Percentiles rank a stretch among this genome's conserved stretches.
Evolutionary conservation across 2,329 filamentous ascomycete genomes (phyloP).

Genomic region (Xylaria arbuscula): DNA sequence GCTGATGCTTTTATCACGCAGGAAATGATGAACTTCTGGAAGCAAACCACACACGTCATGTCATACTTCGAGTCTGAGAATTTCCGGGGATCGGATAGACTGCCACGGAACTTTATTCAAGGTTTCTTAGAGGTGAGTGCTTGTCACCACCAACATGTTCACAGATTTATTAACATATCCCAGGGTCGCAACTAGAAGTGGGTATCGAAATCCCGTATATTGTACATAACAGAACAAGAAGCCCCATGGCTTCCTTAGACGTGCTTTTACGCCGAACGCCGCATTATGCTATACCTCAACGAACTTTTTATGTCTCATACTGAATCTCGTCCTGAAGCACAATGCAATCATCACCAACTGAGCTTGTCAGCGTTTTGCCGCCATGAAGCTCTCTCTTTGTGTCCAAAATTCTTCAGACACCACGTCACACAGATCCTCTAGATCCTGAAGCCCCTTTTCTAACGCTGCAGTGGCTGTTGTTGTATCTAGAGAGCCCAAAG

Average conservation of each 20-base stretch:
- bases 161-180: slow-evolving; percentile 38
- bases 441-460: slow-evolving; percentile 87
- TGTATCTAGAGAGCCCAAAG: slow-evolving; percentile 66
- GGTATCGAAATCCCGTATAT: slow-evolving; percentile 47
- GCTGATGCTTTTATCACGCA: slow-evolving; percentile 53
- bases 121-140: slow-evolving; percentile 89
- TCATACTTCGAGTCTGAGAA: slow-evolving; percentile 93
- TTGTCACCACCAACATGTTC: neutral
- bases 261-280: slow-evolving; percentile 51
- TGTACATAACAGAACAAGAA: slow-evolving; percentile 53
- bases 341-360: neutral
- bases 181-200: slow-evolving; percentile 67
- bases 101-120: slow-evolving; percentile 91
- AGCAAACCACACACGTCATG: slow-evolving; percentile 94
- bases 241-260: slow-evolving; percentile 50
- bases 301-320: slow-evolving; percentile 23
- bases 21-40: slow-evolving; percentile 99
- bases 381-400: slow-evolving; percentile 71
- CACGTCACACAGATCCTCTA: slow-evolving; percentile 92
- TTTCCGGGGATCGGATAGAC: slow-evolving; percentile 77
- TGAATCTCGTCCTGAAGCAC: slow-evolving; percentile 4
- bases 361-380: slow-evolving; percentile 19
- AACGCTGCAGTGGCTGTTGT: slow-evolving; percentile 86
- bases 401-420: slow-evolving; percentile 88
- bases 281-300: slow-evolving; percentile 39